These are phyloP conservation scores for Stachybotrys chartarum DNA, from an alignment of 2,329 filamentous ascomycete species.

Conservation along the genomic window DNA sequence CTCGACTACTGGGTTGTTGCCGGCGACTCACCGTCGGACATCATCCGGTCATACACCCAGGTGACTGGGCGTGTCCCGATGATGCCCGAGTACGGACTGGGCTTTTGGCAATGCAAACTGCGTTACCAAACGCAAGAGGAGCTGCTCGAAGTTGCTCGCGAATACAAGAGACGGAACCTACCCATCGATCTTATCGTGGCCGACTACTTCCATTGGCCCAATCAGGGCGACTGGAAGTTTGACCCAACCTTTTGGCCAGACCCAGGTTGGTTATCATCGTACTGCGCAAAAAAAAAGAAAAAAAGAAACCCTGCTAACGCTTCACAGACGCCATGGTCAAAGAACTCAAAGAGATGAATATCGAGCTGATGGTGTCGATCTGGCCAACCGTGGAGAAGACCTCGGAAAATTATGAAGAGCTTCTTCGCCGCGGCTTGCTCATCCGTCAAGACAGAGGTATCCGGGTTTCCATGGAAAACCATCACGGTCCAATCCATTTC, in stretches of 20 bases:
- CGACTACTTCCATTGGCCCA: constrained; percentile 60
- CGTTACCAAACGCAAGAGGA: constrained; percentile 58
- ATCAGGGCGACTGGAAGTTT: constrained; percentile 60
- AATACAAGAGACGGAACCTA: constrained; percentile 44
- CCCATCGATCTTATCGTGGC: constrained; percentile 57
- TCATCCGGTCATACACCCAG: constrained; percentile 44
- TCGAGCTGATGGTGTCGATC: constrained; percentile 60
- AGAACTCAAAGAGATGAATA: constrained; percentile 47
- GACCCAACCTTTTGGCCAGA: constrained; percentile 57
- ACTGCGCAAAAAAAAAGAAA: not conserved
- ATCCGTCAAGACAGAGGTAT: constrained; percentile 53
- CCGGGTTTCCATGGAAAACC: constrained; percentile 48
- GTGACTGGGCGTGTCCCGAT: constrained; percentile 51
- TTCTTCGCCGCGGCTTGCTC: constrained; percentile 51
- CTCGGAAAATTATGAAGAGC: constrained; percentile 51
- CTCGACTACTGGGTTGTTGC: constrained; percentile 61
- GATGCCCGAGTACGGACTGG: constrained; percentile 60
- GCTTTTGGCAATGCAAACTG: constrained; percentile 62
- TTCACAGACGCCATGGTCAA: constrained; percentile 47
- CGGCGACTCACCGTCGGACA: constrained; percentile 44
- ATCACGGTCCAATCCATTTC: constrained; percentile 50
- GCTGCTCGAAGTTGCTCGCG: constrained; percentile 48
- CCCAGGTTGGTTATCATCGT: constrained; percentile 27
- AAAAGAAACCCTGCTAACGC: not conserved
- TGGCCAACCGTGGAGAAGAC: constrained; percentile 56